These are phyloP conservation scores for Cryphonectria carpinicola DNA, from an alignment of 2,329 filamentous ascomycete species.

Conservation along the genomic window DNA sequence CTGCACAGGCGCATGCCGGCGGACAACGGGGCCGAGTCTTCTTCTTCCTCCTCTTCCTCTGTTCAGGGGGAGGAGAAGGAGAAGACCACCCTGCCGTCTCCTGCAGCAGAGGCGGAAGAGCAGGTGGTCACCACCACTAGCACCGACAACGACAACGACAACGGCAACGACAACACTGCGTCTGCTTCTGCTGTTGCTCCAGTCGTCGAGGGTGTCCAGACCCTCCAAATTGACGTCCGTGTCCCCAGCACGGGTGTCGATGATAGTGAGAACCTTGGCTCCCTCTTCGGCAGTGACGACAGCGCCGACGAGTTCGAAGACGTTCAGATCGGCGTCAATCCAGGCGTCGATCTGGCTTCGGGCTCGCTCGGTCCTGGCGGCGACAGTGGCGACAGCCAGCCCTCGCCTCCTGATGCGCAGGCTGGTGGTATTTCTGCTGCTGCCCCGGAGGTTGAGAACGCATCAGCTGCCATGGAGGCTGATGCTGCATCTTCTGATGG, in stretches of 20 bases:
- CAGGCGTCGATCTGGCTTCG: too few relatives aligned
- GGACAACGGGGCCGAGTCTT: not conserved
- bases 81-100: too few relatives aligned
- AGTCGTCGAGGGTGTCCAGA: not conserved
- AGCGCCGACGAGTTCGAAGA: not conserved
- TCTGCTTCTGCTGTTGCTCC: not conserved
- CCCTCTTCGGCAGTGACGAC: not conserved
- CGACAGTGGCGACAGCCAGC: not conserved
- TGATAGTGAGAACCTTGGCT: not conserved
- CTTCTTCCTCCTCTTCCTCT: too few relatives aligned
- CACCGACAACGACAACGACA: too few relatives aligned
- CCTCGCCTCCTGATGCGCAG: not conserved
- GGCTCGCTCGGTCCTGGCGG: too few relatives aligned
- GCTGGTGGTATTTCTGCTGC: not conserved
- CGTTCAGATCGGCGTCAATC: not conserved
- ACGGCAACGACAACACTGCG: not conserved
- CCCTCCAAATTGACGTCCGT: not conserved
- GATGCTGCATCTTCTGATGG: not conserved
- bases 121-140: not conserved
- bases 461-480: not conserved
- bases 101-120: not conserved
- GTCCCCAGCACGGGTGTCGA: not conserved
- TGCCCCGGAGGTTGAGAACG: not conserved
- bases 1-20: not conserved
- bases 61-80: too few relatives aligned